Base-by-base conservation (phyloP, 2,329 filamentous ascomycete species). In the Periconia sp. region DNA sequence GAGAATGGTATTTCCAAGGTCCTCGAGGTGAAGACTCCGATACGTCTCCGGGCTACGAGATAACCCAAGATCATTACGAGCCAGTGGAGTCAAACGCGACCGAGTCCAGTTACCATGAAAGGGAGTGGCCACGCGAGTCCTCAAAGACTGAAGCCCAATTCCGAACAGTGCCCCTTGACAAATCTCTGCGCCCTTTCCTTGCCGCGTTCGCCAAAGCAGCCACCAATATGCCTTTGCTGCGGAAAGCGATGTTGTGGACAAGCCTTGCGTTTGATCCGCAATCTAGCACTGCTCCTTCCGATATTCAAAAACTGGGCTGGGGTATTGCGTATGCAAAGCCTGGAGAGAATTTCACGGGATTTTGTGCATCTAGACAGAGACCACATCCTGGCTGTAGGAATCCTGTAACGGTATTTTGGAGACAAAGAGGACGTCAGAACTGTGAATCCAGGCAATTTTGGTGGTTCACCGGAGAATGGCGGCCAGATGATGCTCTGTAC, bases 1-100 rank as follows among this genome's bases (percentile, higher is more conserved):
- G 57, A 11, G 10, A 17, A 6, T 59, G 48, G 45, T 59, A 59
- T 41, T 59, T 59, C 45, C 31, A 51, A 37, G 57, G 57, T 14
- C 52, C 48, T 8, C 20, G 18, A 1, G 42, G 46, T 5, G 53
- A 50, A 41, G 53, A 49, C 11, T 41, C 41, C 14, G 31, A 43
- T 33, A 45, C 43, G n/a, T 23, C 50, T 15, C 19, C 43, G 6
- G 56, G 56, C 2, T 54, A 37, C 35, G 41, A 58, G 18, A 41
- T 58, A 19, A 56, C 33, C 11, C 27, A 58, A n/a, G 41, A 37
- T 9, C 47, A 47, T 43, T 58, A 58, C 45, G 49, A 49, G 37
- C 56, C 56, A 11, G 20, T 58, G 15, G 50, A 56, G 35, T n/a
- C 46, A 27, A 51, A 46, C 40, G 30, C 17, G 3, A 35, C 42